Conservation (phyloP, 2,329 filamentous ascomycete genomes). For the Pseudopithomyces chartarum region DNA sequence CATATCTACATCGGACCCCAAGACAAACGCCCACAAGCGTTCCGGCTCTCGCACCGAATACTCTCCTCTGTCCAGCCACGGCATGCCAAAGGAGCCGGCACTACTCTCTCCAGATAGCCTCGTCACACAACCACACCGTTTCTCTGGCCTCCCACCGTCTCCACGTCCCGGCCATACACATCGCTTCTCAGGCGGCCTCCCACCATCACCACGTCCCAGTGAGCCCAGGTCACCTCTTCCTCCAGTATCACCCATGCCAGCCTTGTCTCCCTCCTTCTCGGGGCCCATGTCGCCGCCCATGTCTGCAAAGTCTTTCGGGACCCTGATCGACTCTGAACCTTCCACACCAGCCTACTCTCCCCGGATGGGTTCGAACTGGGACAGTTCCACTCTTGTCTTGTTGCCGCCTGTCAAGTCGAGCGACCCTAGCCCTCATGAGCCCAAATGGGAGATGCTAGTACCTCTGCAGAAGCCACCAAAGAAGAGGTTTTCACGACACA, state of each 20-base stretch:
- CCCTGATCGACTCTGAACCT: conserved; percentile 44
- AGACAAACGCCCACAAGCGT: conserved; percentile 9
- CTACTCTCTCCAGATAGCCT: conserved; percentile 29
- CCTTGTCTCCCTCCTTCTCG: conserved; percentile 2
- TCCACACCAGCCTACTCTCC: conserved; percentile 45
- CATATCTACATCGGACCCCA: conserved; percentile 20
- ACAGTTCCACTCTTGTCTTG: conserved; percentile 32
- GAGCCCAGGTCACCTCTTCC: conserved; percentile 19
- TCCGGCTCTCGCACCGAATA: conserved; percentile 13
- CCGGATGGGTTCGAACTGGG: conserved; percentile 31
- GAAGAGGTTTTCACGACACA: conserved; percentile 8
- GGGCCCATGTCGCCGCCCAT: conserved; percentile 34
- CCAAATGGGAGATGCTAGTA: conserved; percentile 39
- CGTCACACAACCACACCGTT: conserved; percentile 31
- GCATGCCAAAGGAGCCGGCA: conserved; percentile 38
- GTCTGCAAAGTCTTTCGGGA: conserved; percentile 42
- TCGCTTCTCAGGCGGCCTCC: conserved; percentile 31
- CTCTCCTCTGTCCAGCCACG: conserved; percentile 38
- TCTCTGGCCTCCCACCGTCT: conserved; percentile 21
- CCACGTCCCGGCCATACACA: conserved; percentile 18
- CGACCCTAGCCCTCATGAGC: conserved; percentile 33
- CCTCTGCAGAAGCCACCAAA: conserved; percentile 20
- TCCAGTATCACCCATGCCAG: conserved; percentile 19
- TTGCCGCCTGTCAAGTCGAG: conserved; percentile 36
- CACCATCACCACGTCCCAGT: conserved; percentile 24